Evolutionary conservation across 352 stramenopile species (phyloP).

Genomic region (Globisporangium orthogonon): DNA sequence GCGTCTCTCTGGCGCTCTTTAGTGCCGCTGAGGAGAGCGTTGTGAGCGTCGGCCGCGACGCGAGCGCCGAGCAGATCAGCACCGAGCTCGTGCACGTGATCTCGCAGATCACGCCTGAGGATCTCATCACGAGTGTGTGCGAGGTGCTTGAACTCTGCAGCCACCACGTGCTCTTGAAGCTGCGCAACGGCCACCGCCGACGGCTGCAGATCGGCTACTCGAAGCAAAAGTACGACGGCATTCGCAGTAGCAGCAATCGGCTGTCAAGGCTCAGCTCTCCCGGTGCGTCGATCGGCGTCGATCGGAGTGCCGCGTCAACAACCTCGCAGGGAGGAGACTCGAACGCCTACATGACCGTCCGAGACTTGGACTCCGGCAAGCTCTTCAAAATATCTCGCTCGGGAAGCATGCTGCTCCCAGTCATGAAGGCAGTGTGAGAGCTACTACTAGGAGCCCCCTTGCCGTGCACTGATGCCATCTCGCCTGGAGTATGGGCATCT

Average conservation of each 20-base stretch:
- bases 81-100: constrained; percentile 51
- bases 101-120: constrained; percentile 37
- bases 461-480: no score
- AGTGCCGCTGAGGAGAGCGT: constrained; percentile 54
- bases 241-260: neutral
- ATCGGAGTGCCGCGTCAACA: neutral
- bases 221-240: constrained; percentile 14
- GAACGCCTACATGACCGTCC: constrained; percentile 39
- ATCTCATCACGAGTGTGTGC: constrained; percentile 69
- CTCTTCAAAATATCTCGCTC: constrained; percentile 61
- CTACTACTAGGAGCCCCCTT: neutral
- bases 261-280: neutral
- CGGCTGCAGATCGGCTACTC: constrained; percentile 45
- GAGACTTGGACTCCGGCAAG: constrained; percentile 63
- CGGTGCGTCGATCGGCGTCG: neutral
- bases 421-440: constrained; percentile 8
- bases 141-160: constrained; percentile 75
- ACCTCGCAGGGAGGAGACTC: neutral
- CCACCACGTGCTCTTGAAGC: constrained; percentile 70
- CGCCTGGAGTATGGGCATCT: no score
- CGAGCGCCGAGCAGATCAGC: constrained; percentile 60
- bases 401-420: constrained; percentile 50
- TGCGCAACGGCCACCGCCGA: constrained; percentile 67
- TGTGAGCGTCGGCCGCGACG: constrained; percentile 25
- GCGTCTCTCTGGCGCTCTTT: constrained; percentile 62